Conservation (phyloP, 768 basidiomycete species). For the Tulasnella sp. region DNA sequence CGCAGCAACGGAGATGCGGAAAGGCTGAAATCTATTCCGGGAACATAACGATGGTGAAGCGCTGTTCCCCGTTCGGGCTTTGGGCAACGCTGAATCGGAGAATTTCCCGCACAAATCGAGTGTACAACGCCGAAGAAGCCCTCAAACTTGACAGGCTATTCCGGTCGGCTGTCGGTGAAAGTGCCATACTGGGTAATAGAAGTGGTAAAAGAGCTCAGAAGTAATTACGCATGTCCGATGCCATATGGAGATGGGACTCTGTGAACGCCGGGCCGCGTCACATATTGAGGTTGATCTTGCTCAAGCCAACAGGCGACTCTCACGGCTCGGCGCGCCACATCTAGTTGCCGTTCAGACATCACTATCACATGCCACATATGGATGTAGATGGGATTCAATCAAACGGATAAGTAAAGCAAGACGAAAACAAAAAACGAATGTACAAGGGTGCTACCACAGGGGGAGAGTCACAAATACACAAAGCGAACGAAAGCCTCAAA, state of each 20-base stretch:
- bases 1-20: background rate
- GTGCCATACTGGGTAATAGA: background rate
- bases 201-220: background rate
- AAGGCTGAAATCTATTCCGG: background rate
- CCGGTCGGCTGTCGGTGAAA: background rate
- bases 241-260: background rate
- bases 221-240: background rate
- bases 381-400: background rate
- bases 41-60: background rate
- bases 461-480: background rate
- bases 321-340: background rate
- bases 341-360: background rate
- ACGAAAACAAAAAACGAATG: background rate
- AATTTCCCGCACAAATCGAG: background rate
- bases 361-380: background rate
- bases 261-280: background rate
- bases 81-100: background rate
- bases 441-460: background rate
- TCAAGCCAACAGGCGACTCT: background rate
- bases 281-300: background rate
- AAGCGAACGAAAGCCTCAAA: conserved; percentile 1
- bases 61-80: background rate
- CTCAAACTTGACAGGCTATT: background rate
- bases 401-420: background rate
- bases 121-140: background rate